These are phyloP conservation scores for Plectosphaerella plurivora DNA, from an alignment of 2,329 filamentous ascomycete genomes.

Conservation along the genomic window DNA sequence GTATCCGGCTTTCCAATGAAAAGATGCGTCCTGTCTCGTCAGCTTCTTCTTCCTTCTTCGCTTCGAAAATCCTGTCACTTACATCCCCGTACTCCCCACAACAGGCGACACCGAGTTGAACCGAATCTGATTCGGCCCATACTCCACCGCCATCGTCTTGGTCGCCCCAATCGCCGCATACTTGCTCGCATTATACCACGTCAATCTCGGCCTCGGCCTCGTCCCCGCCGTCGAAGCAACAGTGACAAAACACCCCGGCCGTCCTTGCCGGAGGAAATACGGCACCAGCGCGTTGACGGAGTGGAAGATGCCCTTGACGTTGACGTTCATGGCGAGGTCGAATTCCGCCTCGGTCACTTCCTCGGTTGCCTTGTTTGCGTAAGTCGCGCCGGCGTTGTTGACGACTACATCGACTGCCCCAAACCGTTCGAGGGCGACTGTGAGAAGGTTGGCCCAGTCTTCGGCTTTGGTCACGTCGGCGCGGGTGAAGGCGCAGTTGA, in stretches of 20 bases:
- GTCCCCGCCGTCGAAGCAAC: constrained; percentile 59
- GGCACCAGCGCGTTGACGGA: constrained; percentile 56
- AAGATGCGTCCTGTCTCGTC: constrained; percentile 25
- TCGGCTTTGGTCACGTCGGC: constrained; percentile 46
- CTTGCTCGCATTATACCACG: constrained; percentile 69
- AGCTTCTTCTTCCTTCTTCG: not conserved
- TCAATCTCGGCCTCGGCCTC: constrained; percentile 57
- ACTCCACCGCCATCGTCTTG: constrained; percentile 64
- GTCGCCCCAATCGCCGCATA: constrained; percentile 57
- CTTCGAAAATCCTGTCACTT: constrained; percentile 3
- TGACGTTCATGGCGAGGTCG: constrained; percentile 62
- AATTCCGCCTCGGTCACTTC: constrained; percentile 64
- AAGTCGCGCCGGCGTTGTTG: constrained; percentile 58
- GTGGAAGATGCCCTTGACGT: constrained; percentile 63
- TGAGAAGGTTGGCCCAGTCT: constrained; percentile 49
- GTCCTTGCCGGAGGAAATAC: constrained; percentile 50
- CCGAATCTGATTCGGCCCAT: constrained; percentile 65
- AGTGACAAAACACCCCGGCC: constrained; percentile 59
- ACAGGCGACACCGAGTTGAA: constrained; percentile 70
- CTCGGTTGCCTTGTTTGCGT: constrained; percentile 57
- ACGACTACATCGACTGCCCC: constrained; percentile 54
- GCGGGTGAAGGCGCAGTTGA: constrained; percentile 36
- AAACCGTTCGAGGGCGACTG: constrained; percentile 37
- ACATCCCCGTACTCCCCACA: constrained; percentile 61
- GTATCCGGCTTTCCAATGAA: constrained; percentile 62